A percentile compares a stretch with the other conserved stretches of the same genome.
These are phyloP conservation scores for Grigorovia humatica DNA, from an alignment of 805 yeast species.

Conservation along the genomic window DNA sequence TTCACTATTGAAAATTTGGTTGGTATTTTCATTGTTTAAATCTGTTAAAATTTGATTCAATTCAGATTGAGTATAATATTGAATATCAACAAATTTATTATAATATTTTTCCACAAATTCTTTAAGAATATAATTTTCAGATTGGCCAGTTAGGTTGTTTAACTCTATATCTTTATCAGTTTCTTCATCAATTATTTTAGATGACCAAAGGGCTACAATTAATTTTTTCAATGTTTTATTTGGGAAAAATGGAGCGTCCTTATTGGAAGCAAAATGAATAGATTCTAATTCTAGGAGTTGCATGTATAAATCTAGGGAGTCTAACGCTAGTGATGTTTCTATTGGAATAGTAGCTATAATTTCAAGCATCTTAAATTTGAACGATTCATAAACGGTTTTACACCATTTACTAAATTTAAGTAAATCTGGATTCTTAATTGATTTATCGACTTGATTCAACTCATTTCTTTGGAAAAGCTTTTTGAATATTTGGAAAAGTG, in stretches of 20 bases:
- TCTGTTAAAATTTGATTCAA: constrained; percentile 23
- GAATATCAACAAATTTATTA: constrained; percentile 59
- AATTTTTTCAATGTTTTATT: constrained; percentile 38
- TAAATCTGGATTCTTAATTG: constrained; percentile 15
- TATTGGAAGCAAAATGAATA: constrained; percentile 38
- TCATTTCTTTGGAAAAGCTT: constrained; percentile 27
- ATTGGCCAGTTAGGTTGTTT: constrained; percentile 36
- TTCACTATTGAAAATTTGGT: constrained; percentile 9
- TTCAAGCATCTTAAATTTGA: constrained; percentile 35
- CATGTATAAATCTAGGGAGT: constrained; percentile 45
- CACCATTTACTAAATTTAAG: constrained; percentile 50
- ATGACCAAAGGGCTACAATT: constrained; percentile 30
- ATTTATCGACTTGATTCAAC: constrained; percentile 13
- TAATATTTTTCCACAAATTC: constrained; percentile 53
- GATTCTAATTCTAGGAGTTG: constrained; percentile 50
- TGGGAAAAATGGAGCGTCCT: constrained; percentile 54
- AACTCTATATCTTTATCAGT: constrained; percentile 10
- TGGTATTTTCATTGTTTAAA: constrained; percentile 13
- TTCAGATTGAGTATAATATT: constrained; percentile 58
- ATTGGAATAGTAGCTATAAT: constrained; percentile 32
- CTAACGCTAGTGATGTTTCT: constrained; percentile 40
- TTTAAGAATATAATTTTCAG: constrained; percentile 36
- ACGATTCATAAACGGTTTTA: constrained; percentile 44
- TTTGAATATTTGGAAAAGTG: constrained; percentile 25
- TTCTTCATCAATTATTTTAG: constrained; percentile 26